Evolutionary conservation across 768 basidiomycete species (phyloP), one percentile per base, ranked within the genome.

Genomic region (Suillus ampliporus): DNA sequence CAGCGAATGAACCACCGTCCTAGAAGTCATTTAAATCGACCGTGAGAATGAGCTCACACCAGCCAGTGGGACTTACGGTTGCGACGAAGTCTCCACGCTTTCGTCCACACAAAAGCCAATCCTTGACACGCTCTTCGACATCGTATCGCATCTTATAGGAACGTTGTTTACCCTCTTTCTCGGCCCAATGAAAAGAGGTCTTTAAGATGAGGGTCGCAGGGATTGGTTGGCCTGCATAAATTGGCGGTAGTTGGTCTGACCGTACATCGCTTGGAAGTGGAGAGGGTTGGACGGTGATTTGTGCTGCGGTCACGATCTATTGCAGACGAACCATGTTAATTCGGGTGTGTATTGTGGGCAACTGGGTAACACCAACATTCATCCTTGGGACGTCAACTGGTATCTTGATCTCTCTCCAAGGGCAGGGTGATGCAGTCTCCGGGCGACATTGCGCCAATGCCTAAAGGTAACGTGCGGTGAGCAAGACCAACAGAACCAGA

Each of bases 161-260:
- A 23, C 73, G 76, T 34, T 73, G 67, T 70, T 83, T 76, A 37
- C 74, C 72, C 61, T 81, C 74, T 66, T 68, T 78, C 7, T 82
- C 79, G 37, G 88, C 83, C 95, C 94, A 96, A 65, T 89, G 87
- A 69, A 93, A 89, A 4, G 89, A 89, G 0, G 90, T 92, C 40
- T 79, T 79, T 31, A 98, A 85, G 1, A 79, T 81, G 38, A 97
- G 75, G 13, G 79, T 80, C 1, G 88, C 88, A 19, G 85, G 79
- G n/a, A 97, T 83, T 0, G 95, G 92, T 68, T 96, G 92, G 0
- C 96, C 96, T 26, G 95, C 94, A 69, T 93, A 95, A 67, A 91
- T 77, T 3, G 83, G 80, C 5, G 76, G 71, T 15, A 73, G 60
- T 48, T 74, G 71, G 37, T 69, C 69, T 41, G 69, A 65, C 26